Conservation (phyloP, 2,329 filamentous ascomycete genomes). For the Aspergillus glaucus region DNA sequence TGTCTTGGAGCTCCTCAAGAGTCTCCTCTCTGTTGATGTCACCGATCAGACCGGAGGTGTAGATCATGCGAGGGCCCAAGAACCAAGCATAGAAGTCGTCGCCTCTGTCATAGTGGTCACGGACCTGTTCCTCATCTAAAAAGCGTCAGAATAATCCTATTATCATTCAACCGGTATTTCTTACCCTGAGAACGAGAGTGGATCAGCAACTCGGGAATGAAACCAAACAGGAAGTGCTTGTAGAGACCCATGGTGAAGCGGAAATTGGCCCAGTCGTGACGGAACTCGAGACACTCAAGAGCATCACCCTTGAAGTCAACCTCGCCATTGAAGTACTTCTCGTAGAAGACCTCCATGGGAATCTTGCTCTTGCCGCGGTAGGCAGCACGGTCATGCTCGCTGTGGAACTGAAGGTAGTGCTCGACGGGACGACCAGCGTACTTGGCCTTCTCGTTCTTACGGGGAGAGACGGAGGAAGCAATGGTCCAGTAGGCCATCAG, state of each 20-base stretch:
- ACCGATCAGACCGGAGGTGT: slow-evolving; percentile 90
- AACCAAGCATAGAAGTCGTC: slow-evolving; percentile 99
- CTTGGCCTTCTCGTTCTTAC: slow-evolving; percentile 87
- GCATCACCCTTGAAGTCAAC: slow-evolving; percentile 93
- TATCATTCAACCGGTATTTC: slow-evolving; percentile 10
- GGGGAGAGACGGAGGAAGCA: slow-evolving; percentile 72
- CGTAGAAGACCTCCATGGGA: slow-evolving; percentile 75
- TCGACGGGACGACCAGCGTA: slow-evolving; percentile 82
- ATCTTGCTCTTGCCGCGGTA: slow-evolving; percentile 47
- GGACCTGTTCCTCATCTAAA: slow-evolving; percentile 91
- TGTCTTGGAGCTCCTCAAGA: slow-evolving; percentile 93
- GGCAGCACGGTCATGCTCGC: slow-evolving; percentile 40
- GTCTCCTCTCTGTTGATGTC: slow-evolving; percentile 82
- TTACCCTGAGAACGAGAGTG: slow-evolving; percentile 82
- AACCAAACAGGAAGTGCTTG: slow-evolving; percentile 79
- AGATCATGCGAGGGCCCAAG: slow-evolving; percentile 96
- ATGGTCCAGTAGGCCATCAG: slow-evolving; percentile 76
- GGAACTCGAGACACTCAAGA: slow-evolving; percentile 83
- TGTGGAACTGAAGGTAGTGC: slow-evolving; percentile 61
- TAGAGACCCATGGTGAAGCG: slow-evolving; percentile 79
- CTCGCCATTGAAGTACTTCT: slow-evolving; percentile 94
- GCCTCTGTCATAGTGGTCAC: slow-evolving; percentile 94
- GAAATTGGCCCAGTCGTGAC: slow-evolving; percentile 96
- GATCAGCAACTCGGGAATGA: slow-evolving; percentile 85
- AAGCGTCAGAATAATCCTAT: slow-evolving; percentile 18